Evolutionary conservation across 305 asterid species (phyloP), one percentile per base, ranked within the genome.

Genomic region (Euphrasia arctica): DNA sequence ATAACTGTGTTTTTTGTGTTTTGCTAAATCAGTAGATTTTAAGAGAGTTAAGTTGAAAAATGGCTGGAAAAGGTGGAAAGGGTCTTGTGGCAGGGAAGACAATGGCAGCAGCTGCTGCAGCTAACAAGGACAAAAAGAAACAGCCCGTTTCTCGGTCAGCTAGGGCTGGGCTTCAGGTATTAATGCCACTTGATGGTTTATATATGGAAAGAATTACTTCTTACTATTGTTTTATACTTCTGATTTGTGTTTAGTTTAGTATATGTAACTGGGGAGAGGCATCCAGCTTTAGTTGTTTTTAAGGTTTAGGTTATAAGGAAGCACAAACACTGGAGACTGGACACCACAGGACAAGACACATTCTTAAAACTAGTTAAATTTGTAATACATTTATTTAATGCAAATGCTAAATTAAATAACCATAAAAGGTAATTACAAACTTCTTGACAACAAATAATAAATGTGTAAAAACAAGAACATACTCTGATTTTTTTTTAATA

Each of bases 31-130:
- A 9, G 11, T 39, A 39, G 45, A 39, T 39, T 39, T 39, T 39
- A 1, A 9, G 9, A 39, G 45, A 9, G 2, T 8, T 8, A 48
- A 61, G 62, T 32, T 51, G 70, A 12, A 54, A 65, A 64, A 91
- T 91, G 98, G 96, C 98, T 41, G 98, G 98, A 60, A 91, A 91
- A 75, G 98, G 98, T 64, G 98, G 98, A 45, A 91, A 91, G 72
- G 98, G 98, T 29, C 94, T 91, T 13, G 80, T 91, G 60, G 98
- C 98, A 5, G 96, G 94, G 55, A 91, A 91, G 82, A 91, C 98
- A 41, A 83, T 84, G 41, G 95, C 98, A 3, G 85, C 89, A 32
- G 4, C 36, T 39, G 95, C 92, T 6, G 88, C 97, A 10, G 95
- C 90, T 28, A 86, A 66, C 88, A 86, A 91, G 79, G 96, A 85